Percentiles rank a stretch among this genome's conserved stretches.
Evolutionary conservation across 148 eudicot genomes (phyloP).

Genomic region (Vaccinium macrocarpon): DNA sequence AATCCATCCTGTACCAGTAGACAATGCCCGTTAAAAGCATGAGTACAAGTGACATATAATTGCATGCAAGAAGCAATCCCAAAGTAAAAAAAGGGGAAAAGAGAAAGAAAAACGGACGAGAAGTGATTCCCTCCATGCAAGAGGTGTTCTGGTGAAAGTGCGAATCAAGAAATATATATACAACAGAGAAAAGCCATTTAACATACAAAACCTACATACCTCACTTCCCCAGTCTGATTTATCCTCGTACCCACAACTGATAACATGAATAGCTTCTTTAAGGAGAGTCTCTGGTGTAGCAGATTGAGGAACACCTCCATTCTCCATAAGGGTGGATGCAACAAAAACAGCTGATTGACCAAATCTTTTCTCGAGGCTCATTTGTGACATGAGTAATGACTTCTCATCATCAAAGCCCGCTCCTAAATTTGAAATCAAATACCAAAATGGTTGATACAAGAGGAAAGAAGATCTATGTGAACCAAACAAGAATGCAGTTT

Average conservation of each 20-base stretch:
- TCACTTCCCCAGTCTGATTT: slow-evolving; percentile 81
- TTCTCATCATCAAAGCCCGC: slow-evolving; percentile 87
- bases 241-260: slow-evolving; percentile 86
- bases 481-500: background rate
- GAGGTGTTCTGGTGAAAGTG: background rate
- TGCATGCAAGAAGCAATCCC: background rate
- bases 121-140: slow-evolving; percentile 1
- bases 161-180: background rate
- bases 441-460: background rate
- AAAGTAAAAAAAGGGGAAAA: background rate
- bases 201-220: slow-evolving; percentile 34
- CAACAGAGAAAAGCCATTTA: background rate
- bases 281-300: slow-evolving; percentile 64
- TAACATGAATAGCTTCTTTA: slow-evolving; percentile 90
- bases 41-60: background rate
- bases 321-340: slow-evolving; percentile 81
- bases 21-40: background rate
- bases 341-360: slow-evolving; percentile 76
- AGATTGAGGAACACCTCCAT: slow-evolving; percentile 77
- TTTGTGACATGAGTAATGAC: slow-evolving; percentile 71
- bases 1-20: background rate
- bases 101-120: background rate
- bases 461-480: background rate
- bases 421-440: slow-evolving; percentile 36
- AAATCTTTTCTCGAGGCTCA: slow-evolving; percentile 72